Evolutionary conservation across 164 flowering plant genomes (phyloP), one percentile per base, ranked within the genome.

Genomic region (Magnolia sinica): DNA sequence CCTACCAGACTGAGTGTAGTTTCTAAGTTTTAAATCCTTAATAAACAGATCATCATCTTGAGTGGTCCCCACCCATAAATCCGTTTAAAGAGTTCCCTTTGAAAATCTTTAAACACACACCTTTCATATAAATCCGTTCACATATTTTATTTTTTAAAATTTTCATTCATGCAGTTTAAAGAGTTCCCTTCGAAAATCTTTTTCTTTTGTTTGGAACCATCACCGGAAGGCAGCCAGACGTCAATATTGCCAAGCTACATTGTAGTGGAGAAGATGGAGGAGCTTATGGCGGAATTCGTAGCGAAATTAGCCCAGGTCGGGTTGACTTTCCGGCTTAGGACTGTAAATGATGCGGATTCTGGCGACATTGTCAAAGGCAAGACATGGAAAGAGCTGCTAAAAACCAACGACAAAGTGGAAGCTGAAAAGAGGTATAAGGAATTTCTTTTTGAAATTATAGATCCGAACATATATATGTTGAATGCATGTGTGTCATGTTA

Each of bases 161-260:
- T 31, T 4, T 0, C 7, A 68, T 50, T 55, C 51, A 20, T 64
- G 58, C 69, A 74, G 76, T 9, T 64, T 13, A 73, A 58, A 10
- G 65, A 58, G 14, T 73, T 55, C 37, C 66, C 74, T 31, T 73
- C 74, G 4, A 73, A 74, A 27, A 74, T 49, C 18, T 74, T 64
- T 24, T 64, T 74, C 76, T 64, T 74, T 37, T 73, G 75, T 24
- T 64, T 31, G 8, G 52, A 64, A 22, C 69, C 76, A 64, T 65
- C 70, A 1, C 76, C 76, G 9, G 70, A 45, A 74, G 76, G 76
- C 2, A 70, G 76, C 1, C 70, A 74, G 59, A 74, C 76, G 16
- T 74, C 76, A 13, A 74, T 74, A 74, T 20, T 74, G 7, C 76
- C 70, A 5, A 74, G 76, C 59, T 31, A 74, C 45, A 23, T 64